Percentiles rank a stretch among this genome's conserved stretches.
phyloP scores from a whole-genome alignment of 768 basidiomycete genomes.

The Lentinula raphanica region DNA sequence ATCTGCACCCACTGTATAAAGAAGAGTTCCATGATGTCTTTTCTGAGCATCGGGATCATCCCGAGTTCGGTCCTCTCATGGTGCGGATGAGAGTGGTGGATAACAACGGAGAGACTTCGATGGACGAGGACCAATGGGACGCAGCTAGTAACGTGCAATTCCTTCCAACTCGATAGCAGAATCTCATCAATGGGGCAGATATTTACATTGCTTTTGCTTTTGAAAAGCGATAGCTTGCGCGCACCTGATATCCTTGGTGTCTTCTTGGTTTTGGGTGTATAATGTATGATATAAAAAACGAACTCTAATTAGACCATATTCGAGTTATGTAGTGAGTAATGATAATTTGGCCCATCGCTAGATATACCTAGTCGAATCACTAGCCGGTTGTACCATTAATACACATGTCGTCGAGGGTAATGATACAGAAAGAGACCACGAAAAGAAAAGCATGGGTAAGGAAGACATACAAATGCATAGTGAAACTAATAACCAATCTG shows the following conservation, averaged over 20 bases:
- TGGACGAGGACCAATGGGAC: slow-evolving; percentile 96
- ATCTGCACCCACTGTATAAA: slow-evolving; percentile 68
- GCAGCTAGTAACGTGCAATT: slow-evolving; percentile 82
- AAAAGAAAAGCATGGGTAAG: not conserved
- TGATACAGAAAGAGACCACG: not conserved
- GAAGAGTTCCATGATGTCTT: slow-evolving; percentile 90
- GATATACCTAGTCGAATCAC: too few species aligned
- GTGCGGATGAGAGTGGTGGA: slow-evolving; percentile 91
- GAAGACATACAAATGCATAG: not conserved
- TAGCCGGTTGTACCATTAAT: not conserved
- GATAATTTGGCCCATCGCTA: not conserved
- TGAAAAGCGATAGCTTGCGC: slow-evolving; percentile 42
- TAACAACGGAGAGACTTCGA: slow-evolving; percentile 76
- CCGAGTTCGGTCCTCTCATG: slow-evolving; percentile 80
- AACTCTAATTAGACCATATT: slow-evolving; percentile 6
- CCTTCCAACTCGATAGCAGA: not conserved
- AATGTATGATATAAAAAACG: slow-evolving; percentile 6
- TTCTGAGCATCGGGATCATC: slow-evolving; percentile 69
- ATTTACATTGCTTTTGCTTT: slow-evolving; percentile 94
- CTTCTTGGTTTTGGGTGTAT: not conserved
- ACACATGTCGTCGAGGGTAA: not conserved
- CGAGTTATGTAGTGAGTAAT: slow-evolving; percentile 1
- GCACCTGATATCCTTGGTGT: too few species aligned
- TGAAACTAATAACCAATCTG: not conserved
- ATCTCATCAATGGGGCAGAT: slow-evolving; percentile 40